A percentile compares a stretch with the other conserved stretches of the same genome.
Evolutionary conservation across 2,329 filamentous ascomycete species (phyloP).

Genomic region (Xylaria sp.): DNA sequence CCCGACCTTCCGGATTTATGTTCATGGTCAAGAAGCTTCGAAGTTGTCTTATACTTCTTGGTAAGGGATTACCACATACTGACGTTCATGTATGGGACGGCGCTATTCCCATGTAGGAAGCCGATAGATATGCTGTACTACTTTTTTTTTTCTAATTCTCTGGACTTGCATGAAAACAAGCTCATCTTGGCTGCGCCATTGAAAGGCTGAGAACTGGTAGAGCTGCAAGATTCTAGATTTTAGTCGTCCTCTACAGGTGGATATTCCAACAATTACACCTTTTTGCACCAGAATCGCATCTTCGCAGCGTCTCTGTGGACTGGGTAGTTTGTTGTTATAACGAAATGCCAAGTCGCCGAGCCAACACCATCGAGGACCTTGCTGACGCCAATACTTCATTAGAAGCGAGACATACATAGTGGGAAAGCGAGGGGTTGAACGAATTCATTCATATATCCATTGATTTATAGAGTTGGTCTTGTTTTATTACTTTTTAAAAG

Average conservation of each 20-base stretch:
- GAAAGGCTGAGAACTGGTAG: neutral
- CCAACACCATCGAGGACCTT: constrained; percentile 6
- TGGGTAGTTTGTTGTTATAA: neutral
- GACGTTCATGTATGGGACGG: neutral
- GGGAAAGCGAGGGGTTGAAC: neutral
- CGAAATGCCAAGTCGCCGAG: constrained; percentile 27
- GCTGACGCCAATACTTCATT: constrained; percentile 4
- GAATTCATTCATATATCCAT: neutral
- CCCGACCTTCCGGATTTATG: constrained; percentile 8
- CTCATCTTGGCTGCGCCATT: neutral
- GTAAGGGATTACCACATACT: neutral
- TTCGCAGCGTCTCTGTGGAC: constrained; percentile 11
- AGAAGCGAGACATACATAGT: neutral
- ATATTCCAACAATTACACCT: constrained; percentile 18
- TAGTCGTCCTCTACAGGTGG: neutral
- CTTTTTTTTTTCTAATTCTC: neutral
- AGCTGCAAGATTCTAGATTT: neutral
- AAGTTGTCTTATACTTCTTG: neutral
- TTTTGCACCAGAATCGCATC: constrained; percentile 21
- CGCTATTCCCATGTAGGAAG: constrained; percentile 8
- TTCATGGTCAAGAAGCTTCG: neutral
- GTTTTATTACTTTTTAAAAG: neutral
- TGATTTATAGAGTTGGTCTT: neutral
- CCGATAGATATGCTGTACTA: neutral
- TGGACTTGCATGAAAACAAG: neutral